A percentile compares a stretch with the other conserved stretches of the same genome.
phyloP scores from a whole-genome alignment of 805 yeast species.

The Yarrowia sp. region DNA sequence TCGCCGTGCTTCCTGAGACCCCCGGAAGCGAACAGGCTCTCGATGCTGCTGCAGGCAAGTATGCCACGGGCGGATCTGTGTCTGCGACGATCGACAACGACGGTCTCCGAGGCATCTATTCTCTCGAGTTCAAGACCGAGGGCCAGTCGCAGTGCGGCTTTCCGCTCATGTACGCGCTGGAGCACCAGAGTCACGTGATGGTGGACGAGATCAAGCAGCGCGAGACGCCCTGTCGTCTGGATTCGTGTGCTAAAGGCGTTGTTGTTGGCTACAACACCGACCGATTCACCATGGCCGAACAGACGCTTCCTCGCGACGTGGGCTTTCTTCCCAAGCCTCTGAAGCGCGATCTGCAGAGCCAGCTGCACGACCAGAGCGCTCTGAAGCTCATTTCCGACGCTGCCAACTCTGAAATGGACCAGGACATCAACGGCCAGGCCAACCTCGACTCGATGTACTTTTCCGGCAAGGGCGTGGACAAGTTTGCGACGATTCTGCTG shows the following conservation, averaged over 20 bases:
- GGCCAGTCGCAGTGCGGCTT: conserved; percentile 20
- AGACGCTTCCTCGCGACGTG: conserved; percentile 41
- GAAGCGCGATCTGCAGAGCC: conserved; percentile 43
- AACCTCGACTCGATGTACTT: conserved; percentile 80
- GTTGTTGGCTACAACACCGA: conserved; percentile 39
- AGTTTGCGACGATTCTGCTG: conserved; percentile 75
- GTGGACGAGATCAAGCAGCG: conserved; percentile 35
- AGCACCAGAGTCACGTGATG: conserved; percentile 54
- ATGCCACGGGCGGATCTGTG: conserved; percentile 50
- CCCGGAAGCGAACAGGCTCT: conserved; percentile 41
- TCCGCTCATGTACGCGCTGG: conserved; percentile 54
- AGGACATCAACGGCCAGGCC: conserved; percentile 50
- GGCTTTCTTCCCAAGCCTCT: conserved; percentile 56
- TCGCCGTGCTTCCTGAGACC: conserved; percentile 49
- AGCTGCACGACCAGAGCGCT: conserved; percentile 41
- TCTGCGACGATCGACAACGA: conserved; percentile 39
- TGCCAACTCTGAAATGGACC: conserved; percentile 47
- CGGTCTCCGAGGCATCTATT: conserved; percentile 14
- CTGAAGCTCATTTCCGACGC: conserved; percentile 42
- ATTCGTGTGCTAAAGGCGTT: conserved; percentile 48
- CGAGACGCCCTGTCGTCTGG: conserved; percentile 42
- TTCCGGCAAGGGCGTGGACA: conserved; percentile 79
- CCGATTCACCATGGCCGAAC: conserved; percentile 39
- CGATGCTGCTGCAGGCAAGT: conserved; percentile 64
- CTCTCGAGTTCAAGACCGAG: conserved; percentile 33